phyloP scores from a whole-genome alignment of 495 filamentous ascomycete genomes.

The Lasiosphaeria hispida region DNA sequence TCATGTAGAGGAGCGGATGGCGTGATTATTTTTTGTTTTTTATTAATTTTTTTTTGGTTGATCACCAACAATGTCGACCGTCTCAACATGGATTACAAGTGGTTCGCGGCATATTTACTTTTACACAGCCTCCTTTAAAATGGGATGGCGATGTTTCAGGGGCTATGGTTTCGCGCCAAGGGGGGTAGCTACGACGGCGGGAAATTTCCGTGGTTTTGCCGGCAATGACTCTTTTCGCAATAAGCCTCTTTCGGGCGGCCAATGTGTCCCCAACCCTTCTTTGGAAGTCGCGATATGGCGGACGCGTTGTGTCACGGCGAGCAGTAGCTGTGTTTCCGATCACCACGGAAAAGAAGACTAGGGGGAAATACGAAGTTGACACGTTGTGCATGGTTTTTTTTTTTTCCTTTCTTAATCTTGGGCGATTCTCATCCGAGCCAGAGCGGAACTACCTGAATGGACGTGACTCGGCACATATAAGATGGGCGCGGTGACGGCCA shows the following conservation, averaged over 20 bases:
- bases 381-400: slow-evolving; percentile 10
- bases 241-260: too few relatives aligned
- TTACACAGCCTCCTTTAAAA: background rate
- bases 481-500: background rate
- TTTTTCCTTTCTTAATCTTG: background rate
- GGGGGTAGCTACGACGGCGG: background rate
- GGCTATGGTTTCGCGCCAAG: background rate
- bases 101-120: background rate
- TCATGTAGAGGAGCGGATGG: too few relatives aligned
- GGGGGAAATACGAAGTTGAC: slow-evolving; percentile 24
- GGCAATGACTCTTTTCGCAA: slow-evolving; percentile 1
- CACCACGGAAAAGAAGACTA: slow-evolving; percentile 1
- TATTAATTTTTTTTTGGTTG: background rate
- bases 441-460: too few relatives aligned
- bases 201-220: background rate
- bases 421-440: too few relatives aligned
- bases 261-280: too few relatives aligned
- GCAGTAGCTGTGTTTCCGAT: background rate
- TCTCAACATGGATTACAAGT: background rate
- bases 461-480: background rate
- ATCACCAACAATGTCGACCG: too few relatives aligned
- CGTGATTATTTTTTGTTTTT: background rate
- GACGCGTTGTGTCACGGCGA: background rate
- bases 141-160: background rate
- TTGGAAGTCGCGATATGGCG: too few relatives aligned